phyloP scores from a whole-genome alignment of 2,329 filamentous ascomycete genomes.

The Bipolaris cookei region DNA sequence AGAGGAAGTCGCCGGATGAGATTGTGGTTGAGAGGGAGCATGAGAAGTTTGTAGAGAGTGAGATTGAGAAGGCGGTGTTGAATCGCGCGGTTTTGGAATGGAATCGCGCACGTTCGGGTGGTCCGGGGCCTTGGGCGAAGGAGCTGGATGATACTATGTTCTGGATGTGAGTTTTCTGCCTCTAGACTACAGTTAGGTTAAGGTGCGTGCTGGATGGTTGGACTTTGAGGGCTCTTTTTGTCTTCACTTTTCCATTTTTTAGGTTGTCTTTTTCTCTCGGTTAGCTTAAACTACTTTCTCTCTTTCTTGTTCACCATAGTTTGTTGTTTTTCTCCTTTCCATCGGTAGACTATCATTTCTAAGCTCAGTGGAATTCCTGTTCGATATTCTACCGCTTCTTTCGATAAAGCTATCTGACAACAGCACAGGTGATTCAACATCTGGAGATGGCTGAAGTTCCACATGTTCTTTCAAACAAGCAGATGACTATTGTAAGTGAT shows the following conservation, averaged over 20 bases:
- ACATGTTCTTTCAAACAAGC: too few species aligned
- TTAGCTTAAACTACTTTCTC: neutral
- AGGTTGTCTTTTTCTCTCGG: neutral
- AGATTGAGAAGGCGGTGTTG: neutral
- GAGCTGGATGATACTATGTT: constrained; percentile 11
- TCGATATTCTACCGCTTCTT: too few species aligned
- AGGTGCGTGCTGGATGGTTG: neutral
- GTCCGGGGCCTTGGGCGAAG: constrained; percentile 9
- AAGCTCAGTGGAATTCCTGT: too few species aligned
- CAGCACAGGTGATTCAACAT: too few species aligned
- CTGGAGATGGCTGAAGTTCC: too few species aligned
- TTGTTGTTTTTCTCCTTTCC: too few species aligned
- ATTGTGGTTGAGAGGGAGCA: neutral
- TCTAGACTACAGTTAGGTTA: neutral
- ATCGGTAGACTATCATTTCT: too few species aligned
- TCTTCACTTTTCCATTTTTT: neutral
- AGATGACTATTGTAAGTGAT: too few species aligned
- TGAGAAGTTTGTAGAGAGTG: neutral
- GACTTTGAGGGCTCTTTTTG: too few species aligned
- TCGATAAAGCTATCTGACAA: too few species aligned
- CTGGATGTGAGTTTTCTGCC: constrained; percentile 12
- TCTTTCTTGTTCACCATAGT: too few species aligned
- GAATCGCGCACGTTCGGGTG: constrained; percentile 12
- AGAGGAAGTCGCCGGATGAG: neutral
- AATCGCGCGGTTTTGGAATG: neutral